Conservation (phyloP, 2,329 filamentous ascomycete species). For the Pseudocercospora pini-densiflorae region DNA sequence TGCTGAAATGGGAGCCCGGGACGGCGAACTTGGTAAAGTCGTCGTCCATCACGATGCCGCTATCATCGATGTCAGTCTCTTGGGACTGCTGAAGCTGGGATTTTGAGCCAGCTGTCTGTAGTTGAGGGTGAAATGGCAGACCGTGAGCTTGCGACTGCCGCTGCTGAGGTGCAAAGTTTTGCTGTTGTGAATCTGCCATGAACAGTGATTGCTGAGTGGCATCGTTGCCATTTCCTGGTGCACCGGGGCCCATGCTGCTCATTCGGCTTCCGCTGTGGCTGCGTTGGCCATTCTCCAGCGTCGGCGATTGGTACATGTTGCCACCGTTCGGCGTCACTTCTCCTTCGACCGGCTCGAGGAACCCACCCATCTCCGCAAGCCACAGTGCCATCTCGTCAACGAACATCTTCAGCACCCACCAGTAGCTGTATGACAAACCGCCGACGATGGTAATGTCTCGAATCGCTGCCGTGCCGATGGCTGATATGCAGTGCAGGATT, state of each 20-base stretch:
- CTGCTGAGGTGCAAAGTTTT: slow-evolving; percentile 26
- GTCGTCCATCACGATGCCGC: slow-evolving; percentile 46
- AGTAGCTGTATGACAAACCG: slow-evolving; percentile 82
- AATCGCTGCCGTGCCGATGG: slow-evolving; percentile 76
- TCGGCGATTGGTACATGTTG: slow-evolving; percentile 31
- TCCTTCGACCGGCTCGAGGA: slow-evolving; percentile 60
- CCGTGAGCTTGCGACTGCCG: slow-evolving; percentile 23
- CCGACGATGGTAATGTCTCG: slow-evolving; percentile 79
- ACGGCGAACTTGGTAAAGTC: slow-evolving; percentile 27
- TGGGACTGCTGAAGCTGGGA: slow-evolving; percentile 27
- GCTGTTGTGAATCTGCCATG: slow-evolving; percentile 28
- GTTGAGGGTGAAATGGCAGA: slow-evolving; percentile 21
- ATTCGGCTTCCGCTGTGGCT: slow-evolving; percentile 39
- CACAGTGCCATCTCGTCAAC: slow-evolving; percentile 93
- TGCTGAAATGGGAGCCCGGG: slow-evolving; percentile 21
- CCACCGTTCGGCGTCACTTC: slow-evolving; percentile 13
- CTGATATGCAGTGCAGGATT: slow-evolving; percentile 76
- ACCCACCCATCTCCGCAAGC: slow-evolving; percentile 87
- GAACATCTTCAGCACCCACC: slow-evolving; percentile 96
- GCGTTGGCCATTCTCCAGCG: slow-evolving; percentile 31
- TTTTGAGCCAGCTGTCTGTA: slow-evolving; percentile 11
- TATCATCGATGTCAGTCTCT: slow-evolving; percentile 44
- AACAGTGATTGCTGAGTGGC: slow-evolving; percentile 24
- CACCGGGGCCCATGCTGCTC: slow-evolving; percentile 39
- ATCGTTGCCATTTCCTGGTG: slow-evolving; percentile 20